phyloP scores from a whole-genome alignment of 805 yeast genomes.

The Candida ipomoeae region DNA sequence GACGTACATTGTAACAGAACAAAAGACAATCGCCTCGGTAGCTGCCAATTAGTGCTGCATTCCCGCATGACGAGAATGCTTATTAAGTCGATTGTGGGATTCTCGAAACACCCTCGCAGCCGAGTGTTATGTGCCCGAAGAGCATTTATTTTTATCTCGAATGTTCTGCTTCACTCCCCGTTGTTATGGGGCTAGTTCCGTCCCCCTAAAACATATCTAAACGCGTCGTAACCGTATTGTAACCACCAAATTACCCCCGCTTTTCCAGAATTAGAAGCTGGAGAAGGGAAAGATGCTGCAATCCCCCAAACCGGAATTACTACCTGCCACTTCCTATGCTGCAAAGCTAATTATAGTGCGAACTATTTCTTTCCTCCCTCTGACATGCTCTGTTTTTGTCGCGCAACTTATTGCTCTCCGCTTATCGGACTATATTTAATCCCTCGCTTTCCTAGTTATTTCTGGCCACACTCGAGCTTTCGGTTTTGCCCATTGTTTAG shows the following conservation, averaged over 20 bases:
- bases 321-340: not conserved
- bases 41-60: not conserved
- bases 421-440: slow-evolving; percentile 1
- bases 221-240: not conserved
- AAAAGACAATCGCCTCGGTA: not conserved
- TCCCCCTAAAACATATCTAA: not conserved
- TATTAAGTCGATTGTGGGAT: not conserved
- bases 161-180: not conserved
- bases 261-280: not conserved
- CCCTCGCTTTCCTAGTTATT: not conserved
- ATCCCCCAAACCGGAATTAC: not conserved
- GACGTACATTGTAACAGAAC: not conserved
- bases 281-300: not conserved
- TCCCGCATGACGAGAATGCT: not conserved
- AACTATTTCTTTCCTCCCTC: not conserved
- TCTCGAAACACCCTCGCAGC: not conserved
- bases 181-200: not conserved
- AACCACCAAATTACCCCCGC: not conserved
- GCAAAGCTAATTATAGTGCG: slow-evolving; percentile 1
- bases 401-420: slow-evolving; percentile 4
- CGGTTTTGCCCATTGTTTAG: not conserved
- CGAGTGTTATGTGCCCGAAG: not conserved
- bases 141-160: not conserved
- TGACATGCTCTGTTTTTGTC: not conserved
- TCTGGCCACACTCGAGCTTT: not conserved